These are phyloP conservation scores for Firmiana major DNA, from an alignment of 345 rosid species.

Conservation along the genomic window DNA sequence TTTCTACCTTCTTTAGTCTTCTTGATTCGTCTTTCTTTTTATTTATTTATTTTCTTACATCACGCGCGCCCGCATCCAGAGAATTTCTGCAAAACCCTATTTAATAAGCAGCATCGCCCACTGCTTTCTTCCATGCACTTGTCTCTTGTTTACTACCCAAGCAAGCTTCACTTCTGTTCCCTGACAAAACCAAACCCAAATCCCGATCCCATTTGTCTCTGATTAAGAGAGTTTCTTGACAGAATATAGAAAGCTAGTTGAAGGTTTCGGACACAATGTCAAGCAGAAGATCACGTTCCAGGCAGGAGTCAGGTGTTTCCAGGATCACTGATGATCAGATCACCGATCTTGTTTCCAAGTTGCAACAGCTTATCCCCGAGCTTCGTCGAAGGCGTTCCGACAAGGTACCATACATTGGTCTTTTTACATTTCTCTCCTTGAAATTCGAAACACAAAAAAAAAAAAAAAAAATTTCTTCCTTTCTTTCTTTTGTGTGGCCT, in stretches of 20 bases:
- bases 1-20: conserved; percentile 2
- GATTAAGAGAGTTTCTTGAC: conserved; percentile 10
- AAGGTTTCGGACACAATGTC: conserved; percentile 46
- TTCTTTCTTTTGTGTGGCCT: conserved; percentile 39
- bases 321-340: conserved; percentile 83
- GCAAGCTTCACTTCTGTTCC: background rate
- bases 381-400: conserved; percentile 62
- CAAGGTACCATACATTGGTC: conserved; percentile 42
- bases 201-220: conserved; percentile 22
- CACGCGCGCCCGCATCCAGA: background rate
- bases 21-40: conserved; percentile 1
- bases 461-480: too few relatives aligned
- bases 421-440: background rate
- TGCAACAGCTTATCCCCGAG: conserved; percentile 87
- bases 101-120: conserved; percentile 39
- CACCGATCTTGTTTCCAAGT: conserved; percentile 67
- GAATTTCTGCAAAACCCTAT: conserved; percentile 5
- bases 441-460: too few relatives aligned
- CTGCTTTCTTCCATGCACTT: conserved; percentile 59
- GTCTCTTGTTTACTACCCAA: conserved; percentile 29
- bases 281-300: conserved; percentile 78
- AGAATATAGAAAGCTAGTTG: background rate
- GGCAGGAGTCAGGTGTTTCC: conserved; percentile 56
- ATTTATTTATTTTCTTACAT: too few relatives aligned
- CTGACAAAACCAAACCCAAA: conserved; percentile 23